These are phyloP conservation scores for Cryptococcus neoformans DNA, from an alignment of 1,284 basidiomycete species.

Conservation along the genomic window DNA sequence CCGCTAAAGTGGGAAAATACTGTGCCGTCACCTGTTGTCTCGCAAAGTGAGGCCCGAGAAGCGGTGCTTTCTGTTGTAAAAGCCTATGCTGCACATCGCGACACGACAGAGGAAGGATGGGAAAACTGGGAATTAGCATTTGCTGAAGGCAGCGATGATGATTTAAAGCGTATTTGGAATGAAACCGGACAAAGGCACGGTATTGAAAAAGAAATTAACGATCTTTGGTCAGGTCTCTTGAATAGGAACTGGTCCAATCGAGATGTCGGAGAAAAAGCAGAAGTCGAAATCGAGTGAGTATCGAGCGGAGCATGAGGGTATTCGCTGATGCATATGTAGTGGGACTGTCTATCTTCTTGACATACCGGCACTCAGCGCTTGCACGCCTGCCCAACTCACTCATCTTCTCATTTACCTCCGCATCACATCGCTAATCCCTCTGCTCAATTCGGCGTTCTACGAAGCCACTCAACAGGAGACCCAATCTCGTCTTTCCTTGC, in stretches of 20 bases:
- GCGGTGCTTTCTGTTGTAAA: slow-evolving; percentile 36
- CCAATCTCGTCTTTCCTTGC: slow-evolving; percentile 2
- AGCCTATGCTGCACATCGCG: slow-evolving; percentile 12
- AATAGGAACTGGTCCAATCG: slow-evolving; percentile 23
- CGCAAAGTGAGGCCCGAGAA: slow-evolving; percentile 23
- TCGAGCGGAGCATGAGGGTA: background rate
- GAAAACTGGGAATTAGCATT: slow-evolving; percentile 32
- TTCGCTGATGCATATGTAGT: slow-evolving; percentile 6
- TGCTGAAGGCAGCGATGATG: slow-evolving; percentile 19
- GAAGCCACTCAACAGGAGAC: slow-evolving; percentile 3
- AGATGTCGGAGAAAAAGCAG: slow-evolving; percentile 18
- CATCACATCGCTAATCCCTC: slow-evolving; percentile 31
- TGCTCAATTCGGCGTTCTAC: slow-evolving; percentile 16
- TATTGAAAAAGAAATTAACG: slow-evolving; percentile 17
- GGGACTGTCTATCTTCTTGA: slow-evolving; percentile 19
- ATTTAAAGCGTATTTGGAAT: slow-evolving; percentile 18
- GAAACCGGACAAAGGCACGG: slow-evolving; percentile 8
- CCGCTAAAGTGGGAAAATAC: slow-evolving; percentile 34
- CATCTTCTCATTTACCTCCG: slow-evolving; percentile 39
- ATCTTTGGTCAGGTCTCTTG: slow-evolving; percentile 20
- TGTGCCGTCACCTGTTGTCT: slow-evolving; percentile 29
- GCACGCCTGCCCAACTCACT: slow-evolving; percentile 26
- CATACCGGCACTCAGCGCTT: slow-evolving; percentile 27
- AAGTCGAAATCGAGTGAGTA: slow-evolving; percentile 40
- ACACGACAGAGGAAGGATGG: slow-evolving; percentile 21